Base-by-base conservation (phyloP, 768 basidiomycete genomes). In the Galerina sulciceps region DNA sequence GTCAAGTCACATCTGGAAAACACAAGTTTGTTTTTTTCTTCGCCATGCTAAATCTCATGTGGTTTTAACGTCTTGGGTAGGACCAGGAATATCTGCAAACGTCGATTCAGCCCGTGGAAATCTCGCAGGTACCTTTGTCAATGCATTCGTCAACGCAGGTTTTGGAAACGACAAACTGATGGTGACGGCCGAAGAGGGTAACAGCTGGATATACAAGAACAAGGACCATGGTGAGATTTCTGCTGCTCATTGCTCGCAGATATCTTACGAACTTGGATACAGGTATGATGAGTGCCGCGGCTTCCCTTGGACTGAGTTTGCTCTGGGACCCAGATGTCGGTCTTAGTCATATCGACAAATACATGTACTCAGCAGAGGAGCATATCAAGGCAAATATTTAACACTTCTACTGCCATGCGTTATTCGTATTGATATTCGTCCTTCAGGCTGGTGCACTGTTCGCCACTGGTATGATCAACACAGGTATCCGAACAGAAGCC, bases 171-270 rank as follows among this genome's bases (percentile, higher is more conserved):
- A 99, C 73, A 98, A 97, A 72, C 84, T 99, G 53, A 96, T 99
- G 93, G 94, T 96, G 5, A 90, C 89, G 69, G 96, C 95, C 1
- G 92, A 94, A 58, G 96, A 97, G 68, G 96, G 97, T 13, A 93
- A 87, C 73, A 96, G 94, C 67, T 99, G 95, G 95, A 94, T 99
- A 57, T 99, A 99, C 82, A 99, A 99, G 84, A 99, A 99, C 81
- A 99, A 99, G 77, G 96, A 98, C 53, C 94, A 97, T 62, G 97
- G 96, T 89, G 57, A 18, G 81, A 69, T 59, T 17, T 51, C 31
- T 10, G 18, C 23, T 17, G 1, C 2, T 26, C 10, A 8, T n/a
- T 15, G 34, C 14, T 48, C 47, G 36, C 14, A 14, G 26, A 40
- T 13, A 44, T 55, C 53, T 53, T 57, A 42, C 1, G 60, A 40